These are phyloP conservation scores for Clavispora asparagi DNA, from an alignment of 805 yeast genomes.

Conservation along the genomic window DNA sequence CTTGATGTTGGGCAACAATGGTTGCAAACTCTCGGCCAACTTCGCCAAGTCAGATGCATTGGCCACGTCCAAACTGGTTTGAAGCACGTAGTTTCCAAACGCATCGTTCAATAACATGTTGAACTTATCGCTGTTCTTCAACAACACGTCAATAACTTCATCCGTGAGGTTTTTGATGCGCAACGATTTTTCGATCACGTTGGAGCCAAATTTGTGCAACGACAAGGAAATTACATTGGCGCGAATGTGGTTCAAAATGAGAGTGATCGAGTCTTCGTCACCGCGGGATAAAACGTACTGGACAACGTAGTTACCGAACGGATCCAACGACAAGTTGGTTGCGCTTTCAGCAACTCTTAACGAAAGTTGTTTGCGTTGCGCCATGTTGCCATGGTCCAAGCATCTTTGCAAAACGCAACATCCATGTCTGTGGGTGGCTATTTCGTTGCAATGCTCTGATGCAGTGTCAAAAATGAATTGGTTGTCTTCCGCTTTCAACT, in stretches of 20 bases:
- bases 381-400: constrained; percentile 75
- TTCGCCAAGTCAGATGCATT: constrained; percentile 45
- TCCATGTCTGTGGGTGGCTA: constrained; percentile 91
- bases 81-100: constrained; percentile 55
- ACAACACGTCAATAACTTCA: constrained; percentile 39
- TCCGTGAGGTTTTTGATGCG: constrained; percentile 44
- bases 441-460: constrained; percentile 61
- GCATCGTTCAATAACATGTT: constrained; percentile 49
- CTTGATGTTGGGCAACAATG: constrained; percentile 71
- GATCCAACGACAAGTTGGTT: constrained; percentile 72
- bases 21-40: constrained; percentile 57
- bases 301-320: constrained; percentile 95
- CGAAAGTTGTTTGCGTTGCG: constrained; percentile 66
- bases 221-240: constrained; percentile 40
- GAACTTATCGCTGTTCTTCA: constrained; percentile 30
- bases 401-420: constrained; percentile 96
- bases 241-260: constrained; percentile 32
- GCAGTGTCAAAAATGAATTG: constrained; percentile 92
- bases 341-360: constrained; percentile 64
- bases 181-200: constrained; percentile 53
- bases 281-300: constrained; percentile 74
- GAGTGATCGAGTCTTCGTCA: constrained; percentile 27
- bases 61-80: constrained; percentile 56
- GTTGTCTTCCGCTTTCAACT: constrained; percentile 58
- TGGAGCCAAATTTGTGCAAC: constrained; percentile 58